Conservation (phyloP, 305 asterid species). For the Andrographis paniculata region DNA sequence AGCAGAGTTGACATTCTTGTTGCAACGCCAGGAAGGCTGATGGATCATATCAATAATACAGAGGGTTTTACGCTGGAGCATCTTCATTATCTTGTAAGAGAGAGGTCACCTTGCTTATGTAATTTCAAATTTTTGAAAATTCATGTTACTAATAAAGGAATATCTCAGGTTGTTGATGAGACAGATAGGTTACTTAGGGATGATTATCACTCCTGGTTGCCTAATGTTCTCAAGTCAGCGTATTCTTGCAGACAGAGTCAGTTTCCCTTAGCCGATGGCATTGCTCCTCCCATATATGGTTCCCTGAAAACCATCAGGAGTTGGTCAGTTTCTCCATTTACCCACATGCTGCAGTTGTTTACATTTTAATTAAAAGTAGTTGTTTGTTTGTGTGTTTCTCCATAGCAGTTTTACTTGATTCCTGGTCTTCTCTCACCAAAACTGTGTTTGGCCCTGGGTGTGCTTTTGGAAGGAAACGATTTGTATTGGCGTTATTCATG, state of each 20-base stretch:
- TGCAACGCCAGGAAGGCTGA: constrained; percentile 93
- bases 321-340: constrained; percentile 38
- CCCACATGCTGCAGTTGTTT: constrained; percentile 12
- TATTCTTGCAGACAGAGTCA: constrained; percentile 27
- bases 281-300: constrained; percentile 33
- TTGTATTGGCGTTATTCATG: no score
- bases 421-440: background rate
- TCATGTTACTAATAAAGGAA: background rate
- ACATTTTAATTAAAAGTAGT: constrained; percentile 3
- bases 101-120: constrained; percentile 1
- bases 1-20: constrained; percentile 87
- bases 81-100: constrained; percentile 78
- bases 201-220: constrained; percentile 90
- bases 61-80: constrained; percentile 88
- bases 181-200: constrained; percentile 88
- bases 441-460: background rate
- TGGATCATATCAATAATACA: constrained; percentile 86
- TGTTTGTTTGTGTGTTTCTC: background rate
- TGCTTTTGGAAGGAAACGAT: no score
- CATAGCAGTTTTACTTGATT: background rate
- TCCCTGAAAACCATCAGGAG: constrained; percentile 67
- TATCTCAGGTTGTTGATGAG: constrained; percentile 78
- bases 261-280: constrained; percentile 18
- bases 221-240: constrained; percentile 61
- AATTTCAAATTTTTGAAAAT: background rate